Conservation (phyloP, 306 rosid species). For the Malus domestica region ASM211411v1 NC_041790.1:3561001-3561500, state of each 20-base stretch:
- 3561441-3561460: conserved; percentile 68
- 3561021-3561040: conserved; percentile 64
- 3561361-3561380: conserved; percentile 23
- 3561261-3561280: conserved; percentile 19
- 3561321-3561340: conserved; percentile 5
- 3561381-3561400: conserved; percentile 34
- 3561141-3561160: conserved; percentile 20
- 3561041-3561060: conserved; percentile 76
- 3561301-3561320: conserved; percentile 17
- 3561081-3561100: conserved; percentile 78
- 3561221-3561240: conserved; percentile 1
- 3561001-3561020: conserved; percentile 43
- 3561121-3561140: conserved; percentile 26
- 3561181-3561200: not conserved
- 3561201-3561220: not conserved
- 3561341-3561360: conserved; percentile 12
- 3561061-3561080: conserved; percentile 87
- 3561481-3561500: conserved; percentile 89
- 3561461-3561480: conserved; percentile 51
- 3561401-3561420: conserved; percentile 62
- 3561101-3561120: conserved; percentile 51
- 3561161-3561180: conserved; percentile 14
- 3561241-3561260: conserved; percentile 17
- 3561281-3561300: conserved; percentile 19
- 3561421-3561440: conserved; percentile 66